A percentile compares a stretch with the other conserved stretches of the same genome.
phyloP scores from a whole-genome alignment of 2,329 filamentous ascomycete species.

The Cadophora sp. region DNA sequence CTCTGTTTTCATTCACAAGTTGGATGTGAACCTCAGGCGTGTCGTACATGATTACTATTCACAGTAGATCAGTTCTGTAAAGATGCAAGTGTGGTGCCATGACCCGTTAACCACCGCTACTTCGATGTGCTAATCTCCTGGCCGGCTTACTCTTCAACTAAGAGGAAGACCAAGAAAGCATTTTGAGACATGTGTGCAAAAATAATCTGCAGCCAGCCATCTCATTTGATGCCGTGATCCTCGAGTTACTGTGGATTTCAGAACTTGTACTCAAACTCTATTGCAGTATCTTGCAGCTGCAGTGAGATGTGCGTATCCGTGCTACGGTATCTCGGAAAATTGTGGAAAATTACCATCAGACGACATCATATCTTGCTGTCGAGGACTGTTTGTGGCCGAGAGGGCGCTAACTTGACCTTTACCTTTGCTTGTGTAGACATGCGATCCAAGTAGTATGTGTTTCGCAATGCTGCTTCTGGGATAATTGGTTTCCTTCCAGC shows the following conservation, averaged over 20 bases:
- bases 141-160: neutral
- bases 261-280: neutral
- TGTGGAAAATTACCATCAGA: constrained; percentile 11
- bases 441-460: neutral
- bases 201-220: constrained; percentile 19
- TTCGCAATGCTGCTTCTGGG: neutral
- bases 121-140: neutral
- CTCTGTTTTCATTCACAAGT: too few relatives aligned
- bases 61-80: constrained; percentile 12
- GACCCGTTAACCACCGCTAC: neutral
- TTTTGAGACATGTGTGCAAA: constrained; percentile 16
- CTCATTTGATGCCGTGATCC: constrained; percentile 8
- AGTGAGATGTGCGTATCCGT: constrained; percentile 11
- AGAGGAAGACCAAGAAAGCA: neutral
- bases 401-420: neutral
- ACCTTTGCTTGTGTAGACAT: neutral
- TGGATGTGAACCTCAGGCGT: too few relatives aligned
- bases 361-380: neutral
- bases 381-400: neutral
- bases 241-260: neutral
- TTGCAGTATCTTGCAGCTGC: constrained; percentile 16
- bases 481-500: neutral
- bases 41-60: too few relatives aligned
- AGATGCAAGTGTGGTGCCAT: constrained; percentile 6
- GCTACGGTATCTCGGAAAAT: neutral